Percentiles rank a stretch among this genome's conserved stretches.
These are phyloP conservation scores for Diaporthe vaccinii DNA, from an alignment of 2,329 filamentous ascomycete species.

Conservation along the genomic window DNA sequence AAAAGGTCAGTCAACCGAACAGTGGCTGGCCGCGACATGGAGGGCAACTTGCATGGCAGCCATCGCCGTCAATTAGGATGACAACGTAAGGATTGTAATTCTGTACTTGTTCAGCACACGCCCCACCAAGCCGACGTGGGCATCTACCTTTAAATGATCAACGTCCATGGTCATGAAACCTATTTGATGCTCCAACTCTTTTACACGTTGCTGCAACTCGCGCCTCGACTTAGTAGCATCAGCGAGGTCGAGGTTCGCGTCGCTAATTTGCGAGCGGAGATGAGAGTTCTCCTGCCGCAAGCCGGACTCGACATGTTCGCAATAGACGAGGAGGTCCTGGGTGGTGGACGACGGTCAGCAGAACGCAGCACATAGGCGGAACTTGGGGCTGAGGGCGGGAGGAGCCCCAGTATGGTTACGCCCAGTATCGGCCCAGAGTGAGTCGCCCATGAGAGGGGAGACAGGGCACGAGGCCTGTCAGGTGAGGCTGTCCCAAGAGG, in stretches of 20 bases:
- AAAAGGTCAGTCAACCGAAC: neutral
- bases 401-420: neutral
- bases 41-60: conserved; percentile 49
- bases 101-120: conserved; percentile 51
- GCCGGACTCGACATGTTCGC: conserved; percentile 58
- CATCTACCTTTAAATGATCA: conserved; percentile 61
- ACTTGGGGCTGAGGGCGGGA: neutral
- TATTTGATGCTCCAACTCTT: conserved; percentile 54
- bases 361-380: neutral
- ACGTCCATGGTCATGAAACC: conserved; percentile 54
- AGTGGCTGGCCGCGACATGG: conserved; percentile 12
- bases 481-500: neutral
- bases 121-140: conserved; percentile 39
- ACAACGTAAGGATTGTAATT: conserved; percentile 71
- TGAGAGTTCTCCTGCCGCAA: conserved; percentile 59
- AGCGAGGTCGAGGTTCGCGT: conserved; percentile 64
- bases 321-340: conserved; percentile 63
- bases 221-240: conserved; percentile 62
- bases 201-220: conserved; percentile 64
- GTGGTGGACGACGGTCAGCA: neutral
- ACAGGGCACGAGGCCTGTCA: neutral
- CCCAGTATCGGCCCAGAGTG: neutral
- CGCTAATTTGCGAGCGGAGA: conserved; percentile 57
- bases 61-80: conserved; percentile 74
- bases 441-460: neutral